phyloP scores from a whole-genome alignment of 2,329 filamentous ascomycete species.

The Incumbomyces lentus region DNA sequence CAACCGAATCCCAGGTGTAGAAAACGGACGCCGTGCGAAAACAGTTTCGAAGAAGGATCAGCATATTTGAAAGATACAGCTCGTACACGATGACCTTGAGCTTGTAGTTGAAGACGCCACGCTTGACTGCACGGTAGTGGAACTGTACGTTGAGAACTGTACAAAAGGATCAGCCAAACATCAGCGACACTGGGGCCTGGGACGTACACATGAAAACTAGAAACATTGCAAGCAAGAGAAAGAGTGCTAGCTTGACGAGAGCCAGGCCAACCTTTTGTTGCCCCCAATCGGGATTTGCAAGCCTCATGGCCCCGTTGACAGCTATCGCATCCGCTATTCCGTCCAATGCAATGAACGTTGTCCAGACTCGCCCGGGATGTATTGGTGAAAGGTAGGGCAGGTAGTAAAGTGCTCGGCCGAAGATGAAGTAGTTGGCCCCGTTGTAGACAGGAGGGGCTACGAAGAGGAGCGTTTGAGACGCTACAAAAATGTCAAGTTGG shows the following conservation, averaged over 20 bases:
- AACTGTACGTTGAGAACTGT: slow-evolving; percentile 33
- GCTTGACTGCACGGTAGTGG: slow-evolving; percentile 32
- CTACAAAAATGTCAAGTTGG: slow-evolving; percentile 29
- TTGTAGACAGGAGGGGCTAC: slow-evolving; percentile 34
- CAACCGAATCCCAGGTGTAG: slow-evolving; percentile 24
- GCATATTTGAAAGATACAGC: slow-evolving; percentile 27
- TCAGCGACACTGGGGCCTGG: neutral
- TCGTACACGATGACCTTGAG: slow-evolving; percentile 34
- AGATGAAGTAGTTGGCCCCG: slow-evolving; percentile 28
- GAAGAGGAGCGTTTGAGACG: slow-evolving; percentile 30
- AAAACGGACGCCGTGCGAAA: slow-evolving; percentile 45
- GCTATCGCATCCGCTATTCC: slow-evolving; percentile 39
- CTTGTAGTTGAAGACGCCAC: slow-evolving; percentile 33
- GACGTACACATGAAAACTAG: slow-evolving; percentile 33
- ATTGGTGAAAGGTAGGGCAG: slow-evolving; percentile 39
- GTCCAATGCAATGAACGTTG: slow-evolving; percentile 46
- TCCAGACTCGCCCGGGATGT: slow-evolving; percentile 49
- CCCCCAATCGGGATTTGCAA: slow-evolving; percentile 20
- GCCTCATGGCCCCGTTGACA: slow-evolving; percentile 32
- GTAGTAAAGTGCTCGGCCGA: slow-evolving; percentile 42
- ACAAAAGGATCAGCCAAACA: neutral
- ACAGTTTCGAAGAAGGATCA: slow-evolving; percentile 39
- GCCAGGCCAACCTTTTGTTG: slow-evolving; percentile 34
- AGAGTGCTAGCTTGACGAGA: slow-evolving; percentile 41
- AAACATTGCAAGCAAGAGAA: slow-evolving; percentile 43